Percentiles rank a stretch among this genome's conserved stretches.
Evolutionary conservation across 2,329 filamentous ascomycete genomes (phyloP).

Genomic region (Teratosphaeria zuluensis): DNA sequence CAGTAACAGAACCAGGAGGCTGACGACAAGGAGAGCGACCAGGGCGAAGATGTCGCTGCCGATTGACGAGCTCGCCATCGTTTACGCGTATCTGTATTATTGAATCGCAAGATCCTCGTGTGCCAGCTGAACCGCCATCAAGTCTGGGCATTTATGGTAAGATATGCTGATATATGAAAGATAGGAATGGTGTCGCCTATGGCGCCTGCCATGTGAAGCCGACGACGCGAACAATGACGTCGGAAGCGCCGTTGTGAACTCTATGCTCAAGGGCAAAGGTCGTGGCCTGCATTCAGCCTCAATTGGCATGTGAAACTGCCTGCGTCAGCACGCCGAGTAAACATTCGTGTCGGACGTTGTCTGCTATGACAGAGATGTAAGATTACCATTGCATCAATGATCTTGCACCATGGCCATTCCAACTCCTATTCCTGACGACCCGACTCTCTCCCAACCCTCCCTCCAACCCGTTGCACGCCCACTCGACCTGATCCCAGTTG

Average conservation of each 20-base stretch:
- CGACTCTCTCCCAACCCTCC: neutral
- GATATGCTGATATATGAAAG: neutral
- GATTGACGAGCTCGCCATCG: slow-evolving; percentile 46
- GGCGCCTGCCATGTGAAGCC: neutral
- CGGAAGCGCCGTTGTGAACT: neutral
- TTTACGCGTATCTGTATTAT: neutral
- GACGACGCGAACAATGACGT: neutral
- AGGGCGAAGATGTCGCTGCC: slow-evolving; percentile 72
- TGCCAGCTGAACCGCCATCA: neutral
- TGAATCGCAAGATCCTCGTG: neutral
- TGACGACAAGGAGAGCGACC: slow-evolving; percentile 63
- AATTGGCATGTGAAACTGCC: neutral
- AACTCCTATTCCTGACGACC: neutral
- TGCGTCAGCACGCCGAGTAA: neutral
- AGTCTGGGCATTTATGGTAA: neutral
- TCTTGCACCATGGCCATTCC: neutral
- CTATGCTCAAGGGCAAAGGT: neutral
- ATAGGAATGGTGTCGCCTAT: no score
- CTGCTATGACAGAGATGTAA: neutral
- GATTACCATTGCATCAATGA: no score
- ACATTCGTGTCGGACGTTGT: neutral
- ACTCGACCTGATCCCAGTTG: slow-evolving; percentile 54
- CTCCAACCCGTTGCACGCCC: slow-evolving; percentile 3
- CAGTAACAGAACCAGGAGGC: slow-evolving; percentile 68
- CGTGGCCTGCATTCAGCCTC: neutral